Percentiles rank a stretch among this genome's conserved stretches.
Conservation (phyloP, 768 basidiomycete genomes). For the Suillus fuscotomentosus region DNA sequence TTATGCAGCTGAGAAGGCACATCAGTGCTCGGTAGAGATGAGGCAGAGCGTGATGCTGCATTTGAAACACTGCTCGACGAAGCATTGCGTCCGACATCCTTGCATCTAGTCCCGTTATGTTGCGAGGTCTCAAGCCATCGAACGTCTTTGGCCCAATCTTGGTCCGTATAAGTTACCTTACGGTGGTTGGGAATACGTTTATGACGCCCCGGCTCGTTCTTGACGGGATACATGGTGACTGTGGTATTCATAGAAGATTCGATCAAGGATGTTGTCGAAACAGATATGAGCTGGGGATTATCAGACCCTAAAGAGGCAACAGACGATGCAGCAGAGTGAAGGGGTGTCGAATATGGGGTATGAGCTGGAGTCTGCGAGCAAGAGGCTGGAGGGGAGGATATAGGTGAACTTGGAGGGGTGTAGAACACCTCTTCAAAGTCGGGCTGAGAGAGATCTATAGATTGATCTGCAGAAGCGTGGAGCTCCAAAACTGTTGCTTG, state of each 20-base stretch:
- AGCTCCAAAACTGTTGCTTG: neutral
- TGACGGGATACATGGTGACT: constrained; percentile 18
- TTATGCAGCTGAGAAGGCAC: constrained; percentile 1
- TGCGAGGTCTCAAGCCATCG: constrained; percentile 55
- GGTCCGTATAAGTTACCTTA: constrained; percentile 43
- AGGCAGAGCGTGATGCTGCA: constrained; percentile 19
- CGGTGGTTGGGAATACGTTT: constrained; percentile 18
- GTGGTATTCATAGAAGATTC: constrained; percentile 19
- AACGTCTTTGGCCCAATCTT: constrained; percentile 69
- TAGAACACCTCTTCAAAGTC: constrained; percentile 53
- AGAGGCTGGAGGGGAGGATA: constrained; percentile 33
- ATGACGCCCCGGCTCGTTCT: constrained; percentile 11
- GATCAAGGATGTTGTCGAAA: constrained; percentile 28
- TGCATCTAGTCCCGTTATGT: constrained; percentile 13
- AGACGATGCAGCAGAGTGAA: constrained; percentile 29
- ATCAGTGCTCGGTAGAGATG: constrained; percentile 13
- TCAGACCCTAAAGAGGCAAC: constrained; percentile 22
- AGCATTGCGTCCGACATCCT: constrained; percentile 18
- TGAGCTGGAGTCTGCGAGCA: constrained; percentile 13
- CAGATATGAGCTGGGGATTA: constrained; percentile 34
- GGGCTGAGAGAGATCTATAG: constrained; percentile 7
- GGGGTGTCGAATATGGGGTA: constrained; percentile 21
- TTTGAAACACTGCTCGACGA: constrained; percentile 10
- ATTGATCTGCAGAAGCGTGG: constrained; percentile 4
- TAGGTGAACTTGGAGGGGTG: constrained; percentile 58